Evolutionary conservation across 352 stramenopile species (phyloP).

Genomic region (Pythium utonaiense): DNA sequence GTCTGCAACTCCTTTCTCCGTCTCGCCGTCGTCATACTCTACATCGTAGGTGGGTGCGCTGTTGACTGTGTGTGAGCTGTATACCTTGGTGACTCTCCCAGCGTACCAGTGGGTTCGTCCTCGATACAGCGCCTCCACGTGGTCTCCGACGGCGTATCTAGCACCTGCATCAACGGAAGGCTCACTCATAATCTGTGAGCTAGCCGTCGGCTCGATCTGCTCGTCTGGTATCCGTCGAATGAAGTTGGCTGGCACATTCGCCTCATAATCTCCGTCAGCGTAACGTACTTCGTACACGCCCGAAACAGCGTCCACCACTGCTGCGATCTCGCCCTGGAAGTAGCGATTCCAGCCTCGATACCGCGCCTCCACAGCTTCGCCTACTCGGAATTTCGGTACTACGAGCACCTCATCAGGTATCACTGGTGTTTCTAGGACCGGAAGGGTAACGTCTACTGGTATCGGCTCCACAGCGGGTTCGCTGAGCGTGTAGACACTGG

Average conservation of each 20-base stretch:
- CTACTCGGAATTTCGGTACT: neutral
- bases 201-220: neutral
- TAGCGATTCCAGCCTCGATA: slow-evolving; percentile 13
- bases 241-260: neutral
- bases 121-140: slow-evolving; percentile 1
- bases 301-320: neutral
- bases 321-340: slow-evolving; percentile 21
- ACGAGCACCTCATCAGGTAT: neutral
- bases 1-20: slow-evolving; percentile 22
- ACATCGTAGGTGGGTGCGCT: slow-evolving; percentile 22
- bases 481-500: too few relatives aligned
- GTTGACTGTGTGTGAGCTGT: neutral
- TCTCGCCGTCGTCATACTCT: slow-evolving; percentile 28
- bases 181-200: neutral
- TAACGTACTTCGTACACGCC: slow-evolving; percentile 19
- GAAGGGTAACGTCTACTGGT: too few relatives aligned
- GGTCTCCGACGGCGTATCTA: neutral
- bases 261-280: slow-evolving; percentile 22
- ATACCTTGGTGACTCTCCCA: neutral
- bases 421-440: too few relatives aligned
- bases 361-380: slow-evolving; percentile 9
- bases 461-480: too few relatives aligned
- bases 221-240: slow-evolving; percentile 8
- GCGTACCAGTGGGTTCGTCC: slow-evolving; percentile 1
- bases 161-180: neutral